A percentile compares a stretch with the other conserved stretches of the same genome.
phyloP scores from a whole-genome alignment of 768 basidiomycete genomes.

The Hericium rajendrae region DNA sequence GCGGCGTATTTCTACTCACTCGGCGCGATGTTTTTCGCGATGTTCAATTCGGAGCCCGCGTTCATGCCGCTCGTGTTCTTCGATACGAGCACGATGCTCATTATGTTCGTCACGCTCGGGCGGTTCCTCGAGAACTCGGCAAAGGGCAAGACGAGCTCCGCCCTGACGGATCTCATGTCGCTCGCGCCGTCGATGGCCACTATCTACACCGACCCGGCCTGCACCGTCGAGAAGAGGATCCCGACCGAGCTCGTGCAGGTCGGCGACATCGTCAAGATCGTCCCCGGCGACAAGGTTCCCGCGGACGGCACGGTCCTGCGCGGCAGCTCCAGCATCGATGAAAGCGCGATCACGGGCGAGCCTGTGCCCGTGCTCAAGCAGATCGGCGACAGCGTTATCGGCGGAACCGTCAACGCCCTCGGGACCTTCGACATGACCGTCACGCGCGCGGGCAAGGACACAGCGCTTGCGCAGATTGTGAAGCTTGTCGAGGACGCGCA shows the following conservation, averaged over 20 bases:
- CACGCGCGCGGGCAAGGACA: conserved; percentile 92
- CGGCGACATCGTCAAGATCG: conserved; percentile 85
- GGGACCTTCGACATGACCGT: conserved; percentile 98
- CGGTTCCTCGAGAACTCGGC: conserved; percentile 94
- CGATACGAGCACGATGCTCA: conserved; percentile 97
- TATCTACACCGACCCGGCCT: conserved; percentile 83
- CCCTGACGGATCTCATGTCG: conserved; percentile 92
- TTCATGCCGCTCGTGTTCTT: conserved; percentile 88
- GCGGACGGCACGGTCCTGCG: conserved; percentile 87
- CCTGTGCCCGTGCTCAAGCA: conserved; percentile 82
- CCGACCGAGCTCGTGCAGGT: conserved; percentile 93
- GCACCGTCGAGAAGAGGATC: conserved; percentile 81
- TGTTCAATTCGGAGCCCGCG: conserved; percentile 51
- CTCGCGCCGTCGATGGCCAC: conserved; percentile 93
- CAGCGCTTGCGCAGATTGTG: conserved; percentile 93
- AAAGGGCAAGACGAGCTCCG: conserved; percentile 94
- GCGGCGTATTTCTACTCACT: conserved; percentile 91
- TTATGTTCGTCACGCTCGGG: conserved; percentile 94
- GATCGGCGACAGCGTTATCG: conserved; percentile 79
- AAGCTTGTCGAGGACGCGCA: conserved; percentile 96
- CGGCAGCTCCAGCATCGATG: conserved; percentile 85
- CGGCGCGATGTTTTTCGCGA: conserved; percentile 53
- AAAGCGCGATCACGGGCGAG: conserved; percentile 95
- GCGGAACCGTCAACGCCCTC: conserved; percentile 92
- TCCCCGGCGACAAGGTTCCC: conserved; percentile 94